These are phyloP conservation scores for Rubia balearica DNA, from an alignment of 305 asterid species.

Conservation along the genomic window DNA sequence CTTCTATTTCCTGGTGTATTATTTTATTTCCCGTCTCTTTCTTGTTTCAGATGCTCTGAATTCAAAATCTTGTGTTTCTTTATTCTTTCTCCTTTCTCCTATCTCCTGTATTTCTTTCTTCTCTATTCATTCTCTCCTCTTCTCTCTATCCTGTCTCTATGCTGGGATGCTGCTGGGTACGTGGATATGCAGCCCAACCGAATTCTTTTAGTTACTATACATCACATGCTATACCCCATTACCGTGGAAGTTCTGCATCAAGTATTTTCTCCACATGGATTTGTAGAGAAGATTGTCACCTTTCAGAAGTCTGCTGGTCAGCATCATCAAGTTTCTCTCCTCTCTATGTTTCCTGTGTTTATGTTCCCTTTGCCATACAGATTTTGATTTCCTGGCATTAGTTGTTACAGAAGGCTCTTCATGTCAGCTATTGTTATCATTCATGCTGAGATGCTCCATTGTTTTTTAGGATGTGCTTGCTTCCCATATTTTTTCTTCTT, in stretches of 20 bases:
- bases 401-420: neutral
- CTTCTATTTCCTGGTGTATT: conserved; percentile 14
- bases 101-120: conserved; percentile 47
- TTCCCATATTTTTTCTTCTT: neutral
- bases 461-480: too few relatives aligned
- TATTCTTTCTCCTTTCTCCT: conserved; percentile 25
- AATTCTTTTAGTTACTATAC: conserved; percentile 95
- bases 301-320: conserved; percentile 99
- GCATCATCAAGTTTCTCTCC: conserved; percentile 62
- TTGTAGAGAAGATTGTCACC: conserved; percentile 98
- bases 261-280: conserved; percentile 98
- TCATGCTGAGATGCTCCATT: too few relatives aligned
- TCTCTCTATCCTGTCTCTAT: conserved; percentile 71
- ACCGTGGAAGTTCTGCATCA: conserved; percentile 99
- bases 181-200: conserved; percentile 96
- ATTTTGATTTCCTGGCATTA: conserved; percentile 21
- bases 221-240: conserved; percentile 99
- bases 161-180: conserved; percentile 79
- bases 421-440: neutral
- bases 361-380: conserved; percentile 30
- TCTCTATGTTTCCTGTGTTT: conserved; percentile 32
- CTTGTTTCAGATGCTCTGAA: conserved; percentile 21
- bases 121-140: conserved; percentile 85
- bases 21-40: conserved; percentile 12
- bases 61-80: conserved; percentile 32